These are phyloP conservation scores for Agarophyton chilense DNA, from an alignment of 23 red algal genomes.

Conservation along the genomic window DNA sequence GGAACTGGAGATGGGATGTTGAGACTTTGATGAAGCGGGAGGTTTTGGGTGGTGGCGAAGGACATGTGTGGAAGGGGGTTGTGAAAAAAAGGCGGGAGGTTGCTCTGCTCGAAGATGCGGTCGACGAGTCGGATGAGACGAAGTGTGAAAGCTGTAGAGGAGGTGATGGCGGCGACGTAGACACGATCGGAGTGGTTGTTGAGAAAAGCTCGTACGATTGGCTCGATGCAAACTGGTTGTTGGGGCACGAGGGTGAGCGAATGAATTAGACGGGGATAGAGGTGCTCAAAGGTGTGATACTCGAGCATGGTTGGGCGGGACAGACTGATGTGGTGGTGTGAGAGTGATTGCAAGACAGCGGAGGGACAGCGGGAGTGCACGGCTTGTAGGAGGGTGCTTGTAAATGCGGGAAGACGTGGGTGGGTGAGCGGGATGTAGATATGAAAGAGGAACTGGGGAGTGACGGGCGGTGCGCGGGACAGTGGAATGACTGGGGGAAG, in stretches of 20 bases:
- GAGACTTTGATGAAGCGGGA: slow-evolving; percentile 1
- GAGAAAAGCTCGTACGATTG: slow-evolving; percentile 14
- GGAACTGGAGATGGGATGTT: neutral
- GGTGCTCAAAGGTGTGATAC: neutral
- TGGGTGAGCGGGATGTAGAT: slow-evolving; percentile 51
- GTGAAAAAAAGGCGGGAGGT: slow-evolving; percentile 33
- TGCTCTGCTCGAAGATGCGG: neutral
- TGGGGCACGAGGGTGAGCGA: neutral
- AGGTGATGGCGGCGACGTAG: slow-evolving; percentile 34
- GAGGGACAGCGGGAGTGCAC: slow-evolving; percentile 1
- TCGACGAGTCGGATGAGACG: slow-evolving; percentile 25
- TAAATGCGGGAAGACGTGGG: slow-evolving; percentile 10
- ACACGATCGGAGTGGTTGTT: slow-evolving; percentile 14
- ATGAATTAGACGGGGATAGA: neutral
- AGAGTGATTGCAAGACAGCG: neutral
- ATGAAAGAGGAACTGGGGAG: slow-evolving; percentile 22
- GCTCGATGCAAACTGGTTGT: neutral
- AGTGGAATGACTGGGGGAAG: slow-evolving; percentile 15
- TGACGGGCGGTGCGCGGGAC: neutral
- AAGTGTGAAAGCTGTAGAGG: neutral
- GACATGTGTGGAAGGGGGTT: slow-evolving; percentile 65
- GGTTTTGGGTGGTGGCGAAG: slow-evolving; percentile 35
- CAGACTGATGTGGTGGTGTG: slow-evolving; percentile 37
- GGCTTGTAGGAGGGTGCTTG: neutral
- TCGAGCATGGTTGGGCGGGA: slow-evolving; percentile 17